A percentile compares a stretch with the other conserved stretches of the same genome.
These are phyloP conservation scores for Filosporella fistucella DNA, from an alignment of 495 filamentous ascomycete genomes.

Conservation along the genomic window DNA sequence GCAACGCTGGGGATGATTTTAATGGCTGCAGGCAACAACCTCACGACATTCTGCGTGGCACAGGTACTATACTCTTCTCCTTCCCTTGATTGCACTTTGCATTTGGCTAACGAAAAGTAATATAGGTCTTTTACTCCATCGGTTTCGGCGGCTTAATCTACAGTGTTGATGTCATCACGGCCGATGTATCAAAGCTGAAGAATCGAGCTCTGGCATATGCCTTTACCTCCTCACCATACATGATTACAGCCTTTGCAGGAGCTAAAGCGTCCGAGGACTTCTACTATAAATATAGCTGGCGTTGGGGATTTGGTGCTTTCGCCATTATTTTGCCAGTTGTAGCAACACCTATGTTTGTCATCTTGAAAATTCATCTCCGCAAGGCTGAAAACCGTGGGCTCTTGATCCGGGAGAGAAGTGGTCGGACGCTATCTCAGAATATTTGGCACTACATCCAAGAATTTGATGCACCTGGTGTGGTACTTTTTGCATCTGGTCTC, in stretches of 20 bases:
- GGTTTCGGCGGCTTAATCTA: constrained; percentile 44
- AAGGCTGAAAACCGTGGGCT: constrained; percentile 42
- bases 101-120: not conserved
- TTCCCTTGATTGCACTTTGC: not conserved
- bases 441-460: constrained; percentile 49
- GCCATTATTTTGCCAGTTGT: constrained; percentile 47
- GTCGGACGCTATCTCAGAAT: constrained; percentile 42
- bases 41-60: constrained; percentile 33
- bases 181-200: constrained; percentile 53
- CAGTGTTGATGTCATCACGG: constrained; percentile 51
- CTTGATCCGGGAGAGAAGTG: constrained; percentile 31
- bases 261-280: constrained; percentile 35
- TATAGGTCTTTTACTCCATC: constrained; percentile 26
- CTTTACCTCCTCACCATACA: constrained; percentile 53
- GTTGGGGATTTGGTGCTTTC: constrained; percentile 54
- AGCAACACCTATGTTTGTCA: constrained; percentile 33
- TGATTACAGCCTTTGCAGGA: constrained; percentile 49
- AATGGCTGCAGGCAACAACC: constrained; percentile 34
- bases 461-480: constrained; percentile 57
- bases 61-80: constrained; percentile 19
- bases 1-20: constrained; percentile 29
- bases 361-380: constrained; percentile 36
- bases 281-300: constrained; percentile 38
- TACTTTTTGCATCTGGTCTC: constrained; percentile 51
- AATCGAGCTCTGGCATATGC: constrained; percentile 54